A percentile compares a stretch with the other conserved stretches of the same genome.
These are phyloP conservation scores for Mycena crocata DNA, from an alignment of 768 basidiomycete genomes.

Conservation along the genomic window DNA sequence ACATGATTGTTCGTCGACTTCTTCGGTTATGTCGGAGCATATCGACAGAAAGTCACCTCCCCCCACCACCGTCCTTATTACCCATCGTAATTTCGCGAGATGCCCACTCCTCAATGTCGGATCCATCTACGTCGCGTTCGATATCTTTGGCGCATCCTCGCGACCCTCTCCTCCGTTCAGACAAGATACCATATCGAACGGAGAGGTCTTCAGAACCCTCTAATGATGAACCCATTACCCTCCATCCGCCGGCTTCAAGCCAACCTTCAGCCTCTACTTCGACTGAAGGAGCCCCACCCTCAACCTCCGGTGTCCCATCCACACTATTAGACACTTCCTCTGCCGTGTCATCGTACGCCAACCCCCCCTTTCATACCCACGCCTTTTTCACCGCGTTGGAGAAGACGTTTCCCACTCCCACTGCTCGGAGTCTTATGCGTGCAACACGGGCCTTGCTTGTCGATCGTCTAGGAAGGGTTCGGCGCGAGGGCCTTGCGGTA, in stretches of 20 bases:
- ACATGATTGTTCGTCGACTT: conserved; percentile 23
- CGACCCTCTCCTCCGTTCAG: conserved; percentile 16
- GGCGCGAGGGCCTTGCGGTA: conserved; percentile 74
- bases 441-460: conserved; percentile 85
- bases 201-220: background rate
- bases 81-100: conserved; percentile 19
- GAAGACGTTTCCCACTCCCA: conserved; percentile 77
- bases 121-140: conserved; percentile 27
- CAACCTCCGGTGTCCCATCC: conserved; percentile 28
- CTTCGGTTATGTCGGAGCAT: conserved; percentile 24
- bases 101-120: conserved; percentile 22
- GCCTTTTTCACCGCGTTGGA: conserved; percentile 79
- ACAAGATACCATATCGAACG: conserved; percentile 4
- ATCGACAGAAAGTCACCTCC: conserved; percentile 20
- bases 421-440: conserved; percentile 84
- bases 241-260: background rate
- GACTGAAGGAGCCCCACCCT: background rate
- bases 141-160: conserved; percentile 30
- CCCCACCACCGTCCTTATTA: conserved; percentile 9
- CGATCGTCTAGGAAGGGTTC: conserved; percentile 78
- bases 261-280: background rate
- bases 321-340: conserved; percentile 26
- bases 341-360: conserved; percentile 55
- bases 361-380: conserved; percentile 88
- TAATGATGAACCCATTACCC: background rate